Evolutionary conservation across 768 basidiomycete genomes (phyloP).

Genomic region (Tricholoma furcatifolium): DNA sequence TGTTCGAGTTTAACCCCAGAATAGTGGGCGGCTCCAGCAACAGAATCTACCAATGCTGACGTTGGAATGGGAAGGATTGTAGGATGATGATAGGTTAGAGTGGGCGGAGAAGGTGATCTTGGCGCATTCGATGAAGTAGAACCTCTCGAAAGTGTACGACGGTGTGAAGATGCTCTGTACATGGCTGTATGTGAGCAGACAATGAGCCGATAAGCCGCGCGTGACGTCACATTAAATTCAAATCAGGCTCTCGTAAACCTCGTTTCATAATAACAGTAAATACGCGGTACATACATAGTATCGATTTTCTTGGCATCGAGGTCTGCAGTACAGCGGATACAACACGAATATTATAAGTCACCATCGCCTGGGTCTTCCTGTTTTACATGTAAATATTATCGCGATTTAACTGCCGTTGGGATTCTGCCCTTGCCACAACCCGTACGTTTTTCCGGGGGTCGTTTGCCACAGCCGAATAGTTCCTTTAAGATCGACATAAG

Average conservation of each 20-base stretch:
- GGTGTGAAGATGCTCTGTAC: constrained; percentile 17
- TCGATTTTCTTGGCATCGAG: too few species aligned
- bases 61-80: constrained; percentile 46
- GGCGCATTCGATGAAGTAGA: constrained; percentile 16
- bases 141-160: constrained; percentile 19
- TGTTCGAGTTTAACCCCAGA: constrained; percentile 47
- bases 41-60: constrained; percentile 51
- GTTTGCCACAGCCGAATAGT: constrained; percentile 98
- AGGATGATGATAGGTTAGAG: constrained; percentile 48
- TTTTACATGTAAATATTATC: constrained; percentile 23
- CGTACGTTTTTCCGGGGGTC: constrained; percentile 90
- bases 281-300: not conserved
- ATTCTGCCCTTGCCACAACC: constrained; percentile 76
- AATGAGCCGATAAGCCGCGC: not conserved
- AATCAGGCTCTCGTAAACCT: constrained; percentile 3
- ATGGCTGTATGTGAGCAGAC: constrained; percentile 2
- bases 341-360: constrained; percentile 13
- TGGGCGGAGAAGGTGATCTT: constrained; percentile 38
- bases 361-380: constrained; percentile 13
- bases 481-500: constrained; percentile 40
- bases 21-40: constrained; percentile 64
- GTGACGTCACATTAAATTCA: constrained; percentile 13
- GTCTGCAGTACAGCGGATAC: not conserved
- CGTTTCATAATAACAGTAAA: constrained; percentile 12
- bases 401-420: constrained; percentile 38